Conservation (phyloP, 2,329 filamentous ascomycete species). For the Lasiodiplodia hormozganensis region DNA sequence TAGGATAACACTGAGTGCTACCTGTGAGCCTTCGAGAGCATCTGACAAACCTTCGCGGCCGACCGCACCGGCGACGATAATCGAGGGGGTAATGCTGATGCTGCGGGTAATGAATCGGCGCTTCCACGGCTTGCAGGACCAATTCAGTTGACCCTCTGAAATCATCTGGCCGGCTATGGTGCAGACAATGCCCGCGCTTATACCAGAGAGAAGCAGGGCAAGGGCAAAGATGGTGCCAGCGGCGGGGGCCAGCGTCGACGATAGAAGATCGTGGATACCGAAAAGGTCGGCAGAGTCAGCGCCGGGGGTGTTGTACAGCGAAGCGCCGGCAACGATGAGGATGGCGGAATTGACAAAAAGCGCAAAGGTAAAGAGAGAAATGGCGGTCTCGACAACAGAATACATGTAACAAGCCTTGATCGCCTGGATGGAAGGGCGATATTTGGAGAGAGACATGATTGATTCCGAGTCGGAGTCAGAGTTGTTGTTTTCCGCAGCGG, state of each 20-base stretch:
- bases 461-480: slow-evolving; percentile 45
- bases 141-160: slow-evolving; percentile 79
- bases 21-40: slow-evolving; percentile 78
- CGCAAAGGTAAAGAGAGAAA: slow-evolving; percentile 82
- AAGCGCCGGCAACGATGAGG: slow-evolving; percentile 80
- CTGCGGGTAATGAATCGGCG: slow-evolving; percentile 77
- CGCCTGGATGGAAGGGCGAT: slow-evolving; percentile 74
- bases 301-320: slow-evolving; percentile 59
- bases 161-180: slow-evolving; percentile 92
- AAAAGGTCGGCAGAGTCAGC: slow-evolving; percentile 79
- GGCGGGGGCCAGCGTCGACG: slow-evolving; percentile 70
- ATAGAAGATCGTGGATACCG: slow-evolving; percentile 77
- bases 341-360: slow-evolving; percentile 86
- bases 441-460: slow-evolving; percentile 62
- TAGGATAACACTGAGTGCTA: slow-evolving; percentile 77
- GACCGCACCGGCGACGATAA: slow-evolving; percentile 82
- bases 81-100: slow-evolving; percentile 81
- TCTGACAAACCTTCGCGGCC: slow-evolving; percentile 73
- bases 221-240: slow-evolving; percentile 87
- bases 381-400: slow-evolving; percentile 71
- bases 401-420: slow-evolving; percentile 77
- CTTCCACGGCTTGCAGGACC: slow-evolving; percentile 78
- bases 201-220: slow-evolving; percentile 78
- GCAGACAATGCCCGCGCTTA: slow-evolving; percentile 84
- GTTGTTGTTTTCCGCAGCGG: slow-evolving; percentile 15